These are phyloP conservation scores for Chondrus crispus DNA, from an alignment of 23 red algal species.

Conservation along the genomic window DNA sequence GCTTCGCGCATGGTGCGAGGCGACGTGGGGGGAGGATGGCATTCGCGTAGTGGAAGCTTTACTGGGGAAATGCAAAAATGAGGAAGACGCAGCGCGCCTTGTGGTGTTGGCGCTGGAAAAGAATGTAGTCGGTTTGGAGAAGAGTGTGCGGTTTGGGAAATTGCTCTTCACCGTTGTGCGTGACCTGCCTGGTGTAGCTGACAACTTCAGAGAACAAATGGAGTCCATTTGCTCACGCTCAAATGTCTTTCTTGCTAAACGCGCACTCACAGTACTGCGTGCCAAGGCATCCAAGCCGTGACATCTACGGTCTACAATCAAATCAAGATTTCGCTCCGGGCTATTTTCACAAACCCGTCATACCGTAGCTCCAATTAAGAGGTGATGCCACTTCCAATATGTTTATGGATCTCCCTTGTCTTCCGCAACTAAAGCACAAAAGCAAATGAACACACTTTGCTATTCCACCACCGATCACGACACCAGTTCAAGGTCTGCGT, in stretches of 20 bases:
- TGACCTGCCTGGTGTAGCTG: constrained; percentile 24
- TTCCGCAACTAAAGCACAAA: too few relatives aligned
- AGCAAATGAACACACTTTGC: too few relatives aligned
- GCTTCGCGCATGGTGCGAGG: not conserved
- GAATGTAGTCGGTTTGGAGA: constrained; percentile 46
- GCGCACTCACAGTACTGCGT: constrained; percentile 26
- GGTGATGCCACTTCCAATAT: too few relatives aligned
- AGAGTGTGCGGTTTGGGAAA: constrained; percentile 67
- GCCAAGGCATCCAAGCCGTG: not conserved
- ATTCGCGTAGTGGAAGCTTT: constrained; percentile 55
- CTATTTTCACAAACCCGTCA: too few relatives aligned
- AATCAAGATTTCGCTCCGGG: too few relatives aligned
- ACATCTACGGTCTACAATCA: too few relatives aligned
- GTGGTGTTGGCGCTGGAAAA: constrained; percentile 21
- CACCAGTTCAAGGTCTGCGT: constrained; percentile 58
- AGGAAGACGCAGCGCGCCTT: not conserved
- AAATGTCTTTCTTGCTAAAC: constrained; percentile 56
- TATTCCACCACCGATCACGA: too few relatives aligned
- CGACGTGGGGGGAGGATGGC: constrained; percentile 41
- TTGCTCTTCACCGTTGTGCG: constrained; percentile 43
- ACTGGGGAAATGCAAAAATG: constrained; percentile 9
- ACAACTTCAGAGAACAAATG: constrained; percentile 24
- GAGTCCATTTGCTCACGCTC: constrained; percentile 23
- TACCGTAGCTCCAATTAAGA: too few relatives aligned
- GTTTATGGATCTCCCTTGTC: too few relatives aligned